phyloP scores from a whole-genome alignment of 805 yeast species.

The Candida koratica region DNA sequence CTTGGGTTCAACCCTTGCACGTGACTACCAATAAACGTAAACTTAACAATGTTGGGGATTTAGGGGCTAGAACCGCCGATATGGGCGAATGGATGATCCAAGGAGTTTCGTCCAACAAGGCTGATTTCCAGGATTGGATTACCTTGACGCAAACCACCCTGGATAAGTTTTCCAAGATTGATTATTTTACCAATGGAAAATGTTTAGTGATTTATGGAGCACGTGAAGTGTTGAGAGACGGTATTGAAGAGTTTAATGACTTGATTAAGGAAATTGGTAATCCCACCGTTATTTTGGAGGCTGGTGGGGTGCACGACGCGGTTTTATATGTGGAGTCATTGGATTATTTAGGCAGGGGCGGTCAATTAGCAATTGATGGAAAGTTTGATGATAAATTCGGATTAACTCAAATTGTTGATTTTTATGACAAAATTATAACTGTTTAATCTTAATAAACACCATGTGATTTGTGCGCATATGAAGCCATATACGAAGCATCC shows the following conservation, averaged over 20 bases:
- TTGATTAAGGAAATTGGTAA: constrained; percentile 19
- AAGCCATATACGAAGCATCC: constrained; percentile 25
- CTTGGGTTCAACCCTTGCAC: constrained; percentile 34
- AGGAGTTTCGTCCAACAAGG: constrained; percentile 16
- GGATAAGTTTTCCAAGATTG: constrained; percentile 24
- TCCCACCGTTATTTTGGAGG: constrained; percentile 21
- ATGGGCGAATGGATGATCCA: constrained; percentile 34
- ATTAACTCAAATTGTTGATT: constrained; percentile 8
- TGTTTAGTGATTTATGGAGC: constrained; percentile 29
- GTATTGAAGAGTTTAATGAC: constrained; percentile 24
- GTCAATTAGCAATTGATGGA: constrained; percentile 22
- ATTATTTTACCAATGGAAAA: constrained; percentile 20
- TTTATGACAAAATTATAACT: constrained; percentile 6
- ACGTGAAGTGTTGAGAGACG: constrained; percentile 29
- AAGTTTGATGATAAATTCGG: constrained; percentile 21
- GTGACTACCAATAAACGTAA: constrained; percentile 19
- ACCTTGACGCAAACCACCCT: constrained; percentile 23
- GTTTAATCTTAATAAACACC: too few species aligned
- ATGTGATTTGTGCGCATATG: constrained; percentile 8
- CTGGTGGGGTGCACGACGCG: constrained; percentile 35
- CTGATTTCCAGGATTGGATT: constrained; percentile 13
- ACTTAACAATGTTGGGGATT: constrained; percentile 26
- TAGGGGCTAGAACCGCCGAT: constrained; percentile 24
- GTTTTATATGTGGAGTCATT: constrained; percentile 32
- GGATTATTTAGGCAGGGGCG: constrained; percentile 26